Evolutionary conservation across 2,329 filamentous ascomycete species (phyloP).

Genomic region (Celoporthe dispersa): DNA sequence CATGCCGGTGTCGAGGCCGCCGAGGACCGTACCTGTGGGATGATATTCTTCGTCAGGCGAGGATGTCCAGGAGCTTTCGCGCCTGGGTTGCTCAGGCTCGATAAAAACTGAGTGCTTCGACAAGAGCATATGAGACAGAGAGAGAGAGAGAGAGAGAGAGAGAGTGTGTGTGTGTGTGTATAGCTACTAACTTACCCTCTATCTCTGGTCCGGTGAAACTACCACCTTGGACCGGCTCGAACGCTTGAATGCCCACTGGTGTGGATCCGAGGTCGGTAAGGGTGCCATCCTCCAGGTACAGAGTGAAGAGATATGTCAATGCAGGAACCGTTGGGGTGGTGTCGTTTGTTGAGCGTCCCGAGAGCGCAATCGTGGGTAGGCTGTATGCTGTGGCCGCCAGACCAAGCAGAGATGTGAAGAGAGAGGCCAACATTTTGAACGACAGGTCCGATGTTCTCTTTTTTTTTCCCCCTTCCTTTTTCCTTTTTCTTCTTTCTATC

Average conservation of each 20-base stretch:
- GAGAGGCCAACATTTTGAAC: not conserved
- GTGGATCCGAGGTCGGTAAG: constrained; percentile 34
- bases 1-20: constrained; percentile 45
- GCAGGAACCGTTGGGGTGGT: not conserved
- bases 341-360: not conserved
- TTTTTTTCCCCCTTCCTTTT: not conserved
- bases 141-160: not conserved
- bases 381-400: not conserved
- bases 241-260: constrained; percentile 33
- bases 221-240: constrained; percentile 44
- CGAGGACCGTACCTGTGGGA: constrained; percentile 35
- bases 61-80: not conserved
- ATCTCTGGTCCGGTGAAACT: constrained; percentile 42
- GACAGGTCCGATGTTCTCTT: not conserved
- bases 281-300: constrained; percentile 34
- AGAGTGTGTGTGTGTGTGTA: not conserved
- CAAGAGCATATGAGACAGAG: not conserved
- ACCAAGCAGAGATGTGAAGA: not conserved
- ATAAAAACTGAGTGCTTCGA: too few species aligned
- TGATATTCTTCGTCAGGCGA: not conserved
- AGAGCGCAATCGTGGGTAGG: not conserved
- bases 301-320: constrained; percentile 35
- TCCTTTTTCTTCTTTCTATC: not conserved
- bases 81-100: not conserved
- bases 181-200: constrained; percentile 29